phyloP scores from a whole-genome alignment of 1,284 basidiomycete genomes.

The Tremellales sp. region DNA sequence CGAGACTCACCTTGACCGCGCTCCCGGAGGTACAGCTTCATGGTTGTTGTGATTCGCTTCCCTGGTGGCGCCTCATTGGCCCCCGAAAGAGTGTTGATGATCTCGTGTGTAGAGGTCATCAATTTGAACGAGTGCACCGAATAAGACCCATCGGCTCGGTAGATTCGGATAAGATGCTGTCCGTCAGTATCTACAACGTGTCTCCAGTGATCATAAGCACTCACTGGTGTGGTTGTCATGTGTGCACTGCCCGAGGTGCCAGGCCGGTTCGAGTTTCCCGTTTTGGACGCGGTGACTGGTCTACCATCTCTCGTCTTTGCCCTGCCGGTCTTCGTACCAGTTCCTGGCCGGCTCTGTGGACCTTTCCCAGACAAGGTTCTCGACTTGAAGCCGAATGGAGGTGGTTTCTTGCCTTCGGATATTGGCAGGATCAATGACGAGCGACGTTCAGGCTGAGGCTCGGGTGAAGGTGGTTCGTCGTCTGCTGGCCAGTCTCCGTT shows the following conservation, averaged over 20 bases:
- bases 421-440: not conserved
- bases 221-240: slow-evolving; percentile 12
- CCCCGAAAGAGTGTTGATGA: slow-evolving; percentile 58
- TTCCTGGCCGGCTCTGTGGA: slow-evolving; percentile 15
- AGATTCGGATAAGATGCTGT: slow-evolving; percentile 62
- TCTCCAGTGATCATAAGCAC: not conserved
- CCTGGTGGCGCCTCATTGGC: slow-evolving; percentile 46
- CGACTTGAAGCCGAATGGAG: slow-evolving; percentile 36
- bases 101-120: slow-evolving; percentile 64
- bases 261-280: slow-evolving; percentile 23
- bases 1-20: slow-evolving; percentile 66
- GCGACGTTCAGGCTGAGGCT: not conserved
- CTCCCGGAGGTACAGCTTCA: slow-evolving; percentile 77
- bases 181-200: not conserved
- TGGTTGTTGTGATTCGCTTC: slow-evolving; percentile 57
- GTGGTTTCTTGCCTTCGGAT: slow-evolving; percentile 15
- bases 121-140: slow-evolving; percentile 65
- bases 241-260: slow-evolving; percentile 21
- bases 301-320: slow-evolving; percentile 20
- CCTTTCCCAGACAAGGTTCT: slow-evolving; percentile 1
- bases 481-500: slow-evolving; percentile 33
- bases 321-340: slow-evolving; percentile 10
- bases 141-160: slow-evolving; percentile 69
- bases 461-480: slow-evolving; percentile 1
- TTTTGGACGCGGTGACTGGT: slow-evolving; percentile 14